Evolutionary conservation across 139 green algal genomes (phyloP).

Genomic region (Zygnema circumcarinatum): DNA sequence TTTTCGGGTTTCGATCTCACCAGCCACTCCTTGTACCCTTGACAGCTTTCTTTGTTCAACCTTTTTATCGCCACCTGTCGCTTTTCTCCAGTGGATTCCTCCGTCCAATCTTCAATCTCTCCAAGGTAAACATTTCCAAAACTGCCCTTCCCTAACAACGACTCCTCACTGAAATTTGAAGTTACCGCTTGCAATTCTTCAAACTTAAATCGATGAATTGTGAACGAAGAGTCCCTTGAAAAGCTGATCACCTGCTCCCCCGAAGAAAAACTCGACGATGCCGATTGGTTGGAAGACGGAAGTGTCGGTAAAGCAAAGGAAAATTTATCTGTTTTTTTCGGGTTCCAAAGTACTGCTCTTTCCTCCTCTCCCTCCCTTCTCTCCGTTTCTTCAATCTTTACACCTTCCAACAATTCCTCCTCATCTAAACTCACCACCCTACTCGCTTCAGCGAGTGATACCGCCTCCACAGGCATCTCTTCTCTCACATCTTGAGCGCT

Average conservation of each 20-base stretch:
- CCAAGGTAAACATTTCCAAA: slow-evolving; percentile 40
- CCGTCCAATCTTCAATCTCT: neutral
- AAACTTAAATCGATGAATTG: neutral
- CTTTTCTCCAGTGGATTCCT: neutral
- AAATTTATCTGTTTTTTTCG: neutral
- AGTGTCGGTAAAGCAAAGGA: neutral
- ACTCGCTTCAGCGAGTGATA: no score
- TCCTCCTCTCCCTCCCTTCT: neutral
- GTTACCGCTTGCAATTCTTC: neutral
- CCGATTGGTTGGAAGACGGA: neutral
- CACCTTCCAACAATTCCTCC: no score
- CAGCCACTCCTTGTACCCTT: slow-evolving; percentile 47
- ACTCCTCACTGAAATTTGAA: neutral
- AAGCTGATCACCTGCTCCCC: neutral
- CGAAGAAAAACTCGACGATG: neutral
- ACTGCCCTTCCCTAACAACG: slow-evolving; percentile 18
- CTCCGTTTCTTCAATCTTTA: no score
- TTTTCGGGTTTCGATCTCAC: slow-evolving; percentile 25
- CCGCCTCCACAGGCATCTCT: neutral
- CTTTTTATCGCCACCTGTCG: slow-evolving; percentile 32
- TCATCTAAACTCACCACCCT: no score
- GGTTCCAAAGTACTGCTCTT: neutral
- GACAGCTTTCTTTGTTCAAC: slow-evolving; percentile 42
- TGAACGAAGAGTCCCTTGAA: no score
- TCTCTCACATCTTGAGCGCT: neutral